These are phyloP conservation scores for Cryptococcus sp. DNA, from an alignment of 1,284 basidiomycete genomes.

Conservation along the genomic window DNA sequence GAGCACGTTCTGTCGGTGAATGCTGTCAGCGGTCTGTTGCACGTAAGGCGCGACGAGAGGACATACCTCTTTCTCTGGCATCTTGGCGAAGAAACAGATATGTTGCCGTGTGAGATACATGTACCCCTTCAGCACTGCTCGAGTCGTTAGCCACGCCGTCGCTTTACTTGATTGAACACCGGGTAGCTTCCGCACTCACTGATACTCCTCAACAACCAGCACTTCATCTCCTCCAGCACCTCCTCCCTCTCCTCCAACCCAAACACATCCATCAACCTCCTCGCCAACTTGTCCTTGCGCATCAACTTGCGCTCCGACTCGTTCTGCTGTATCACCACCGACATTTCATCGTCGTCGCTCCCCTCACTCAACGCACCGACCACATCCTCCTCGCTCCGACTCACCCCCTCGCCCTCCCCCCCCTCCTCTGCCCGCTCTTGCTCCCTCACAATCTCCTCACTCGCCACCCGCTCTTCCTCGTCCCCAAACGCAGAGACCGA, in stretches of 20 bases:
- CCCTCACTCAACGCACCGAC: constrained; percentile 30
- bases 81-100: constrained; percentile 94
- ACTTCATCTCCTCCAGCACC: constrained; percentile 83
- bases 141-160: constrained; percentile 3
- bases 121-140: constrained; percentile 84
- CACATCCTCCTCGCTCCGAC: constrained; percentile 17
- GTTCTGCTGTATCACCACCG: constrained; percentile 22
- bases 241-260: constrained; percentile 72
- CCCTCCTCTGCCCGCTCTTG: constrained; percentile 53
- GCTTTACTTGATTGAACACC: not conserved
- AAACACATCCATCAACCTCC: constrained; percentile 81
- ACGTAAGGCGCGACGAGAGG: not conserved
- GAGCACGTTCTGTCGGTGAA: constrained; percentile 64
- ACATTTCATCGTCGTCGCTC: constrained; percentile 20
- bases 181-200: constrained; percentile 55
- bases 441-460: constrained; percentile 46
- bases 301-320: constrained; percentile 52
- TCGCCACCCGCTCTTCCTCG: constrained; percentile 13
- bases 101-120: constrained; percentile 91
- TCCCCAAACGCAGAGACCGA: constrained; percentile 3
- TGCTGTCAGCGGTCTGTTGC: constrained; percentile 10
- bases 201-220: constrained; percentile 79
- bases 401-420: constrained; percentile 4
- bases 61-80: constrained; percentile 77
- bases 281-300: constrained; percentile 68